Evolutionary conservation across 257 asterid species (phyloP), one percentile per base, ranked within the genome.

Genomic region (Penstemon newberryi): DNA sequence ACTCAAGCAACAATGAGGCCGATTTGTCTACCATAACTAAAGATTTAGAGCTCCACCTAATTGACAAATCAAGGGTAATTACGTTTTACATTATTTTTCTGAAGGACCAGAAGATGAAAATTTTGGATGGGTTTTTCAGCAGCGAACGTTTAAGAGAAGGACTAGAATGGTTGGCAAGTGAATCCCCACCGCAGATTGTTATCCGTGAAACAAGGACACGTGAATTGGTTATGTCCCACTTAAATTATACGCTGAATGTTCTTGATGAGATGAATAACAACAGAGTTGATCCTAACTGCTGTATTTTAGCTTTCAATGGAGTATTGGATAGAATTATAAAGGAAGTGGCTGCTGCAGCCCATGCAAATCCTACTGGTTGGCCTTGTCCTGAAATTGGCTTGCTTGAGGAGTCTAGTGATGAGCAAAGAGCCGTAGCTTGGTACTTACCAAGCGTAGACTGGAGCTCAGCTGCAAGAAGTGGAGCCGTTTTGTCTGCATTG

Each of bases 301-400:
- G 95, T 77, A 80, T 93, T 65, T 80, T 82, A 47, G 82, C 86
- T 54, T 87, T 87, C 79, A 93, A 93, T 49, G 86, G 78, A 69
- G 90, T 92, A 50, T 61, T 93, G 82, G 89, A 84, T 61, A 92
- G 68, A 63, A 76, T 88, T 38, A 69, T 81, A 66, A 62, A 69
- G 65, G 89, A 85, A 54, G 78, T 90, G 38, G 67, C 80, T 42
- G 76, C 82, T 69, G 86, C 97, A 39, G 90, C 85, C 56, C 71
- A 63, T 55, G 91, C 86, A 67, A 88, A 85, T 73, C 96, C 91
- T 37, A 72, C 77, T 0, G 78, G 81, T 56, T 93, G 99, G 97
- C 99, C 99, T 49, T 88, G 97, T 77, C 97, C 96, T 42, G 99
- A 93, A 78, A 83, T 93, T 42, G 71, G 69, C 51, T 73, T 85